Evolutionary conservation across 495 filamentous ascomycete genomes (phyloP), one percentile per base, ranked within the genome.

Genomic region (Aspergillus mulundensis): DNA sequence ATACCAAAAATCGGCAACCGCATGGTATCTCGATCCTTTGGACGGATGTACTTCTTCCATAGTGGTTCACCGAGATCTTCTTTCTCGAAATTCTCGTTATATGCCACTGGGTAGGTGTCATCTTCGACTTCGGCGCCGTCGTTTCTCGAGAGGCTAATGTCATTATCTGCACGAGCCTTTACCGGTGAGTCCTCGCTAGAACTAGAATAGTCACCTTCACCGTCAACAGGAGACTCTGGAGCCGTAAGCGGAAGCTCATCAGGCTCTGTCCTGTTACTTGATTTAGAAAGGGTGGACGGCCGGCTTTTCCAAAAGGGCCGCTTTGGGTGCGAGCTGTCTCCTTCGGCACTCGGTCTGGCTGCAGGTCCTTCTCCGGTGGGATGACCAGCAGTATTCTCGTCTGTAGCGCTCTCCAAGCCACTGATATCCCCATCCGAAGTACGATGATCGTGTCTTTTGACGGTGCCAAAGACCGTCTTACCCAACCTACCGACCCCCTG

Each of bases 21-120:
- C 77, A 91, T 89, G 1, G 87, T 95, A 23, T 91, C 89, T 21
- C 95, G 86, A 60, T 97, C 89, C 59, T 88, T 89, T 16, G 81
- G 79, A 59, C 81, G 83, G 28, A 98, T 72, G 66, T 90, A 96
- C 51, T 85, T 86, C 67, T 87, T 84, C 94, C 94, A 98, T 5
- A 79, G 11, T 39, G 87, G 88, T 45, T 90, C 84, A 23, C 83
- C 84, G 36, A 68, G 67, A 28, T 81, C 73, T 51, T 87, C 82
- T 40, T 87, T 76, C 36, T 90, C 76, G 16, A 81, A 84, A 19
- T 87, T 78, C 50, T 83, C 76, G 50, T 89, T 84, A 63, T 82
- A 89, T 10, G 90, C 87, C 8, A 78, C 56, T 0, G 88, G 86
- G 67, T 96, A 96, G 38, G 88, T 79, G 14, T 78, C 72, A 30